Base-by-base conservation (phyloP, 352 stramenopile genomes). In the Blastocystis hominis region DNA sequence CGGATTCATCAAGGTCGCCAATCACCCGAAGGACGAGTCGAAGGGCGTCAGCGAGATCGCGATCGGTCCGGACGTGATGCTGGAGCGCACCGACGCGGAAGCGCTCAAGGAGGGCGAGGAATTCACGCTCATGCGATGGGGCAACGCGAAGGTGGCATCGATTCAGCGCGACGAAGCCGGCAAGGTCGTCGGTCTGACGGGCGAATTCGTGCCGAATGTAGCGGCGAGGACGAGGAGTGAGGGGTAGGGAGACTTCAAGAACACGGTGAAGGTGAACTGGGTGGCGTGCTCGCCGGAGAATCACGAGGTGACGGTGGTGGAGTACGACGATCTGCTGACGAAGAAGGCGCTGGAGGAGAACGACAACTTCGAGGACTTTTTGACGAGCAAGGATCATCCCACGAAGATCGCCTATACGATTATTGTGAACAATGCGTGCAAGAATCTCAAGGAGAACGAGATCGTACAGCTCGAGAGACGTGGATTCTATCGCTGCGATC, bases 251-350 rank as follows among this genome's bases (percentile, higher is more conserved):
- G 91, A 95, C 78, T 91, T 95, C 59, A 95, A 94, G 90, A 89
- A 90, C 40, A 93, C 92, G 24, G 89, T 90, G 62, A 92, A 92
- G 88, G 90, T 98, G 40, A 97, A 93, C 61, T 99, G 96, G 96
- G 92, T 98, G 69, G 93, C 94, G 7, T 91, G 96, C 79, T 92
- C 94, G 64, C 77, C 90, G 38, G 91, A 92, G 24, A 91, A 79
- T 38, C 88, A 79, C 46, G 50, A 75, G 40, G 92, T 95, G 15
- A 92, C 92, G 88, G 90, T 99, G 6, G 94, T 97, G 55, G 97
- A 99, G 91, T 98, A 98, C 90, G 97, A 99, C 90, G 95, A 98
- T 91, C 90, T 99, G 66, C 94, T 99, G 17, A 97, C 93, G 46
- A 99, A 99, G 92, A 93, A 96, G 46, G 98, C 98, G 90, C 92